A percentile compares a stretch with the other conserved stretches of the same genome.
These are phyloP conservation scores for Kuraishia floccosa DNA, from an alignment of 805 yeast genomes.

Conservation along the genomic window DNA sequence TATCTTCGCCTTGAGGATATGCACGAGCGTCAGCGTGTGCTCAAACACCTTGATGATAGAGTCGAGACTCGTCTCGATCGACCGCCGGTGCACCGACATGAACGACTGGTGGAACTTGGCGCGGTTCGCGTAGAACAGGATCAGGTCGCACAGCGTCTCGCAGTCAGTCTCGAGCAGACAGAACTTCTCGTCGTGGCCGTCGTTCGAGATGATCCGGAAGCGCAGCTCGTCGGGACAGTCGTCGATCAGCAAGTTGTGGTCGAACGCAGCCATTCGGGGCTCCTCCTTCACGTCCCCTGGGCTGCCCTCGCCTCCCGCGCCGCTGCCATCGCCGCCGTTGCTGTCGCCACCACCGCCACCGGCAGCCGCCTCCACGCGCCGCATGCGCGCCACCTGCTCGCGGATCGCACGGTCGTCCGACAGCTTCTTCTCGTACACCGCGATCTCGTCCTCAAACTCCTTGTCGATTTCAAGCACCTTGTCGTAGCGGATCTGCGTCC, in stretches of 20 bases:
- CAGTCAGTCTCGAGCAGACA: constrained; percentile 18
- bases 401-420: constrained; percentile 16
- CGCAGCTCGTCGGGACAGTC: constrained; percentile 18
- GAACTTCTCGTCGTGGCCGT: constrained; percentile 10
- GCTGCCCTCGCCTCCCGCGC: too few species aligned
- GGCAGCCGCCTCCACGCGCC: constrained; percentile 6
- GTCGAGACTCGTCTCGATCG: constrained; percentile 24
- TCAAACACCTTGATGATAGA: constrained; percentile 26
- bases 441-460: constrained; percentile 29
- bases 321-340: constrained; percentile 2
- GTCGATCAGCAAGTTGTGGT: constrained; percentile 5
- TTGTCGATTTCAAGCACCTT: constrained; percentile 27
- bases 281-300: constrained; percentile 1
- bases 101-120: constrained; percentile 43
- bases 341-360: constrained; percentile 8
- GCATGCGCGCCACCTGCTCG: constrained; percentile 6
- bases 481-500: constrained; percentile 29
- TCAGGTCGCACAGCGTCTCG: constrained; percentile 31
- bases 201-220: constrained; percentile 11
- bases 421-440: constrained; percentile 19
- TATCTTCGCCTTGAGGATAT: constrained; percentile 20
- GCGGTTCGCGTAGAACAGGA: constrained; percentile 34
- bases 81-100: constrained; percentile 21
- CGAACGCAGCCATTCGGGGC: too few species aligned
- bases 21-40: constrained; percentile 21